Evolutionary conservation across 2,329 filamentous ascomycete species (phyloP), one percentile per base, ranked within the genome.

Genomic region (Exophiala dermatitidis): DNA sequence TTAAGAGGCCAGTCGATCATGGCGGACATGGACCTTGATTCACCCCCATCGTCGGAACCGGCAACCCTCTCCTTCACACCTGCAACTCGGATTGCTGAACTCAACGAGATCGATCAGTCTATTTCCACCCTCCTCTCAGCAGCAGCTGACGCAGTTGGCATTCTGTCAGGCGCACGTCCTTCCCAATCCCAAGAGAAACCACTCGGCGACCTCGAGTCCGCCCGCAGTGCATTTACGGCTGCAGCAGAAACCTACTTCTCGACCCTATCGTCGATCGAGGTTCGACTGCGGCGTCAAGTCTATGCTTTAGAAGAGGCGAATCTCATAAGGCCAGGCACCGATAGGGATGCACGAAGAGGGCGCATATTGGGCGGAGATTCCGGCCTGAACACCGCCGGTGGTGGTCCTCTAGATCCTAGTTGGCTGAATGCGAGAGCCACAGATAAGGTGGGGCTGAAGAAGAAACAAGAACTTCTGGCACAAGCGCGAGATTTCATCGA

Each of bases 401-500:
- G 61, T 7, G 61, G 60, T 28, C 82, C 37, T 72, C 74, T 96
- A 49, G 90, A 96, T 66, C 84, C 94, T 9, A 90, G 90, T 32
- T 91, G 87, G 81, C 71, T 97, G 63, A 97, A 96, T 67, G 90
- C 88, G 64, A 80, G 88, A 53, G 61, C 56, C 3, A 88, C 87
- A 57, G 85, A 87, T 59, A 85, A 85, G 58, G 86, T 94, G 26
- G 88, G 88, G 52, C 81, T 84, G 63, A 85, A 88, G 59, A 93
- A 91, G 77, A 89, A 94, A 66, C 80, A 81, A 1, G 88, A 96
- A 71, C 72, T 95, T 42, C 85, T 91, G 82, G 77, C 74, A 33
- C 77, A 79, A 60, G 78, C 81, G 38, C 79, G 75, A 62, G 70
- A 69, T 43, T 76, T 85, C 57, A 66, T 86, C 38, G 75, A 74